Conservation (phyloP, 441 rosid genomes). For the Populus tomentosa region DNA sequence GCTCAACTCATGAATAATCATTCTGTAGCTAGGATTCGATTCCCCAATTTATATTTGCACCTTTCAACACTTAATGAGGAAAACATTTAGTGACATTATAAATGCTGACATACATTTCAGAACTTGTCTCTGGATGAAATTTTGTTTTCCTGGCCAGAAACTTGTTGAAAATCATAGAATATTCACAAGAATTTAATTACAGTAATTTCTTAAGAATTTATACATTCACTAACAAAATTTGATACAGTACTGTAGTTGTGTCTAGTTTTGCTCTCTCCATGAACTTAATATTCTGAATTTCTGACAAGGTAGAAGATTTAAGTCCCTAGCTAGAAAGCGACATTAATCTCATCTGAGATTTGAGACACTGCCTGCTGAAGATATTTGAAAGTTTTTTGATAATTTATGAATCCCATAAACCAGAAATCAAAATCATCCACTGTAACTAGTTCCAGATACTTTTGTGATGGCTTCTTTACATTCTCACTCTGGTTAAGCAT, state of each 20-base stretch:
- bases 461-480: slow-evolving; percentile 56
- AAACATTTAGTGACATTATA: too few relatives aligned
- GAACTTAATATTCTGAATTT: too few relatives aligned
- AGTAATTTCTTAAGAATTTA: not conserved
- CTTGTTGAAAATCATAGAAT: too few relatives aligned
- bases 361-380: slow-evolving; percentile 45
- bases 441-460: slow-evolving; percentile 59
- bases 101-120: too few relatives aligned
- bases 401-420: slow-evolving; percentile 83
- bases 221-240: not conserved
- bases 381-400: slow-evolving; percentile 48
- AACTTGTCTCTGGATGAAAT: not conserved
- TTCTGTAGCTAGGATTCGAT: too few relatives aligned
- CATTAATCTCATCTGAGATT: not conserved
- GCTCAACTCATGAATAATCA: too few relatives aligned
- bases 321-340: not conserved
- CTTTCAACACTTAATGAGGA: too few relatives aligned
- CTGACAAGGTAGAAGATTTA: not conserved
- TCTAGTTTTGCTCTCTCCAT: not conserved
- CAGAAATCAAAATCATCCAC: slow-evolving; percentile 29
- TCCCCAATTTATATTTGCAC: too few relatives aligned
- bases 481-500: slow-evolving; percentile 49
- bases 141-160: not conserved
- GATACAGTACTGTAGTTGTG: not conserved
- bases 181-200: not conserved